Base-by-base conservation (phyloP, 352 stramenopile species). In the Phytophthora crassamura region DNA sequence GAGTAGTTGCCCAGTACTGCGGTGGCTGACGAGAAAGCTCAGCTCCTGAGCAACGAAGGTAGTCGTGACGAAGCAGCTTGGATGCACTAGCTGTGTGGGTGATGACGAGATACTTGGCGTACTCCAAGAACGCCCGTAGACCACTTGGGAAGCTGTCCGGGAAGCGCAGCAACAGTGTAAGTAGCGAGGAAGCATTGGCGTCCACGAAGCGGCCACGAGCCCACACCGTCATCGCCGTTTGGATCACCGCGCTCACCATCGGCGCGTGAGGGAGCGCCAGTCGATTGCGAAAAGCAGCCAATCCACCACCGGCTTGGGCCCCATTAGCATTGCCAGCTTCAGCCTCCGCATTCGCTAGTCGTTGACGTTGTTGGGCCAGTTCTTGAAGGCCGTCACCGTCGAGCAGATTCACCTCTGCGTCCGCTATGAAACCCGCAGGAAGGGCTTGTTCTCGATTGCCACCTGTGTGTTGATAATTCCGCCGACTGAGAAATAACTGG, bases 101-200 rank as follows among this genome's bases (percentile, higher is more conserved):
- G 32, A 77, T 74, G 2, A 77, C 53, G 8, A 92, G 54, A 48
- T 80, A 93, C 52, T 81, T 85, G 18, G 75, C 77, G 65, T 88
- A 92, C 55, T 94, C 84, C 35, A 91, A 49, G 35, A 93, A 89
- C 12, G 65, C 79, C 2, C 77, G 80, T 11, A 94, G 53, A 9
- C 72, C 72, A 2, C 54, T 58, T 9, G 80, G 63, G 50, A 89
- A 73, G 5, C 67, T 64, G 33, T 25, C 45, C 42, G 71, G 62
- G 25, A 74, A 57, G 14, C 67, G 60, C 22, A 85, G 51, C 41
- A 88, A 49, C 52, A 85, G n/a, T 15, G 22, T 47, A 34, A 88
- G 49, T 33, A 78, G 42, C 8, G 77, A 56, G 9, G 64, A 74
- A 16, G 48, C 39, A 42, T 56, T 80, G 3, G 63, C 41, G 69